Conservation (phyloP, 352 stramenopile genomes). For the Globisporangium spinosum region DNA sequence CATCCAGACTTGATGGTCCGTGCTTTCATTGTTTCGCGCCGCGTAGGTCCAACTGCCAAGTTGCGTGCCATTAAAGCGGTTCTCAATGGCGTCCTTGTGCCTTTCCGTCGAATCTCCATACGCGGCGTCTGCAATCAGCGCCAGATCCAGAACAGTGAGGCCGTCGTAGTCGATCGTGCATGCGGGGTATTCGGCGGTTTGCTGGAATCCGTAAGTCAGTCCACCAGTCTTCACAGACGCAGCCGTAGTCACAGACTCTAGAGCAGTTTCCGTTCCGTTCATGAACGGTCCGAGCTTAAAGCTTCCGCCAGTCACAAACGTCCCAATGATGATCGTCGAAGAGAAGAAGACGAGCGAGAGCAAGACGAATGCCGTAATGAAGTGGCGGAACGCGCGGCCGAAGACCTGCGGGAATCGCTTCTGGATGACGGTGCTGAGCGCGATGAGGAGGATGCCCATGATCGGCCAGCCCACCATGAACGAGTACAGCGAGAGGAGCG, state of each 20-base stretch:
- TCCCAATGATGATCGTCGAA: conserved; percentile 71
- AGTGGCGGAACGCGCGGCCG: conserved; percentile 63
- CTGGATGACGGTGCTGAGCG: conserved; percentile 65
- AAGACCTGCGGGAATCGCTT: conserved; percentile 76
- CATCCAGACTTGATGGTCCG: conserved; percentile 75
- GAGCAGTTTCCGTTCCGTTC: conserved; percentile 35
- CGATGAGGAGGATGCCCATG: conserved; percentile 67
- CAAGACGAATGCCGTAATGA: conserved; percentile 68
- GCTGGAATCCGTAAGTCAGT: conserved; percentile 43
- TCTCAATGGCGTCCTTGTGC: conserved; percentile 52
- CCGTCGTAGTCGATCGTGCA: conserved; percentile 62
- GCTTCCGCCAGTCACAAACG: conserved; percentile 51
- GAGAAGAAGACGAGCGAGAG: conserved; percentile 84
- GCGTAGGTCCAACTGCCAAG: conserved; percentile 72
- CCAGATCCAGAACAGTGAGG: conserved; percentile 70
- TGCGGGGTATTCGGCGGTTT: conserved; percentile 61
- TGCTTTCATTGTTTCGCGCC: conserved; percentile 62
- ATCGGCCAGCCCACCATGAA: conserved; percentile 74
- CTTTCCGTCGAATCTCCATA: conserved; percentile 67
- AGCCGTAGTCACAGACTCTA: conserved; percentile 23
- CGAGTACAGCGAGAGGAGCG: conserved; percentile 48
- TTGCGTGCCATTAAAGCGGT: conserved; percentile 76
- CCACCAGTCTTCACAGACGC: conserved; percentile 36
- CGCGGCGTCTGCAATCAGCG: conserved; percentile 69
- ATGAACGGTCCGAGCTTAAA: conserved; percentile 52